Base-by-base conservation (phyloP, 2,329 filamentous ascomycete genomes). In the Madurella mycetomatis region DNA sequence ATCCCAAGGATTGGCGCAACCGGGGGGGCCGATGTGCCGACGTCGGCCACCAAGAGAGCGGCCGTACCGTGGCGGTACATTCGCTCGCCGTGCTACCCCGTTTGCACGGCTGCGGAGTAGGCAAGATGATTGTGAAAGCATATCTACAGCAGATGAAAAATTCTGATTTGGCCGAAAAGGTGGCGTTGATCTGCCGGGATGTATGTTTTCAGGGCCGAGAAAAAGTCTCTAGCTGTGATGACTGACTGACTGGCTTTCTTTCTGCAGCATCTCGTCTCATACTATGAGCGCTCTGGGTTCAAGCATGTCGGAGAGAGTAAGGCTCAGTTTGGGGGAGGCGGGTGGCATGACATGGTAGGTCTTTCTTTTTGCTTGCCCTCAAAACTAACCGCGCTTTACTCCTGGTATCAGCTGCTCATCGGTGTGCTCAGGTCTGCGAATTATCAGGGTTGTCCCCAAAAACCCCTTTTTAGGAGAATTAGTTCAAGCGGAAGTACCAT, bases 331-430 rank as follows among this genome's bases (percentile, higher is more conserved):
- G 87, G 85, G 17, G 90, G 90, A 39, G 88, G 90, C 32, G 85
- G 83, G 16, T 96, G 91, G 90, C 78, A 83, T 62, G 85, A 94
- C 67, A 84, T 96, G 88, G 87, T 91, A 69, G 69, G 77, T 56
- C 17, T 5, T 32, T 48, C 15, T 30, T 37, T 12, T 37, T 31
- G 25, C 11, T 17, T 17, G 13, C 30, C 40, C 40, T 11, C 32
- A 19, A 30, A 41, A 31, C 43, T 60, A 34, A 64, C 42, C n/a
- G 0, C 17, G 25, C 7, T 25, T 25, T 25, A 25, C 7, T 25
- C 25, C 25, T 25, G 7, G 25, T 25, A 7, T 7, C 25, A 7
- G 25, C 7, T 25, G 25, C 25, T 25, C 25, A 25, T 37, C 11
- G 11, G 13, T 37, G 34, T 37, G 11, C 34, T 37, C 25, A 37